Percentiles rank a stretch among this genome's conserved stretches.
These are phyloP conservation scores for Selenicereus undatus DNA, from an alignment of 148 eudicot genomes.

Conservation along the genomic window DNA sequence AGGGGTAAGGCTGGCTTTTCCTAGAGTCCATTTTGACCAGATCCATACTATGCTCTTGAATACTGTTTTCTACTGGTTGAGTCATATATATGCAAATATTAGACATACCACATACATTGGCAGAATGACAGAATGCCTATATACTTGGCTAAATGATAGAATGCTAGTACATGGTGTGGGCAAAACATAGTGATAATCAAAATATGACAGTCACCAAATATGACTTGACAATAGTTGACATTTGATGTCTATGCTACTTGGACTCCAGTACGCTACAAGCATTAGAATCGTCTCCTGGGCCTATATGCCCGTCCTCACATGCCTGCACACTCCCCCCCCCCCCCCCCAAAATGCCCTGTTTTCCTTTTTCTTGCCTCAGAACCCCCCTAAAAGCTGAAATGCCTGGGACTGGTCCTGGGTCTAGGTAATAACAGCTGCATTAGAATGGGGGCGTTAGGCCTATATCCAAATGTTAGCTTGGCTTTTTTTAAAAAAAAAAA, in stretches of 20 bases:
- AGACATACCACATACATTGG: neutral
- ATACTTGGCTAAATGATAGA: neutral
- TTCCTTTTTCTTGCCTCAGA: too few species aligned
- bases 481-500: neutral
- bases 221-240: neutral
- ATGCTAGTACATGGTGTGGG: neutral
- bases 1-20: neutral
- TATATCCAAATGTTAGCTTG: neutral
- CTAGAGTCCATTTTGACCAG: neutral
- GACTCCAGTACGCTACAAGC: neutral
- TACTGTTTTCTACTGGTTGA: neutral
- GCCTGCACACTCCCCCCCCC: too few species aligned
- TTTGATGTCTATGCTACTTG: neutral
- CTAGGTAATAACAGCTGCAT: too few species aligned
- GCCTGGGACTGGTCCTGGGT: too few species aligned
- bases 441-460: neutral
- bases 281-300: neutral
- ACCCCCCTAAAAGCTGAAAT: too few species aligned
- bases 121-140: neutral
- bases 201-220: too few species aligned
- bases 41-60: neutral
- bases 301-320: too few species aligned
- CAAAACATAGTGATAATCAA: neutral
- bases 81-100: neutral
- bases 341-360: too few species aligned